Evolutionary conservation across 768 basidiomycete species (phyloP).

Genomic region (Lentinula raphanica): DNA sequence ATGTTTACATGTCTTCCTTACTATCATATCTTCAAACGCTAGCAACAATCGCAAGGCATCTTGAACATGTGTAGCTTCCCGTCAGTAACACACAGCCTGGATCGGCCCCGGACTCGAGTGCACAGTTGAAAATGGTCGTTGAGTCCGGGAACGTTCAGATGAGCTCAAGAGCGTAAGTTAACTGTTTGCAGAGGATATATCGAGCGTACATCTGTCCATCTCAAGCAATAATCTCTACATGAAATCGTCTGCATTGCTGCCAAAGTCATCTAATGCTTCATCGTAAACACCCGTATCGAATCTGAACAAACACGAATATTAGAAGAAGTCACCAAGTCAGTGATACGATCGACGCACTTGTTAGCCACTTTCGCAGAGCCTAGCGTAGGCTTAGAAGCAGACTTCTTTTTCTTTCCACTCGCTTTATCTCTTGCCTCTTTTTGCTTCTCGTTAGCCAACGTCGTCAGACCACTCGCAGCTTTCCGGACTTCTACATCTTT

Average conservation of each 20-base stretch:
- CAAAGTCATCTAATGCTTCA: constrained; percentile 88
- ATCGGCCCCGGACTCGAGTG: no score
- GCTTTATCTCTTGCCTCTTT: constrained; percentile 82
- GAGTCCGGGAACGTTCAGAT: no score
- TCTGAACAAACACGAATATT: constrained; percentile 32
- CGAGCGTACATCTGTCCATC: neutral
- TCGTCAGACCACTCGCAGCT: constrained; percentile 75
- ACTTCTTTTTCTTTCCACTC: constrained; percentile 89
- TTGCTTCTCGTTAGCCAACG: constrained; percentile 93
- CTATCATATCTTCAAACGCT: no score
- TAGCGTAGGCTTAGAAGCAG: constrained; percentile 64
- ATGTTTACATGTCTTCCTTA: no score
- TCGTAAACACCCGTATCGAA: constrained; percentile 80
- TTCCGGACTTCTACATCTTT: constrained; percentile 92
- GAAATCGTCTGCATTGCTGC: constrained; percentile 72
- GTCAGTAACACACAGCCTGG: no score
- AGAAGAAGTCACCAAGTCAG: constrained; percentile 5
- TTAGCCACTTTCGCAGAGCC: constrained; percentile 65
- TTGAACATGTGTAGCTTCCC: no score
- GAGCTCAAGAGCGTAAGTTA: no score
- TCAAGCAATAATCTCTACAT: constrained; percentile 57
- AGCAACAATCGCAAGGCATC: no score
- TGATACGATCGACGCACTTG: constrained; percentile 39
- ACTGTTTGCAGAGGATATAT: neutral
- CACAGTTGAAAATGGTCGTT: no score